A percentile compares a stretch with the other conserved stretches of the same genome.
phyloP scores from a whole-genome alignment of 345 rosid genomes.

The Salix exigua region DNA sequence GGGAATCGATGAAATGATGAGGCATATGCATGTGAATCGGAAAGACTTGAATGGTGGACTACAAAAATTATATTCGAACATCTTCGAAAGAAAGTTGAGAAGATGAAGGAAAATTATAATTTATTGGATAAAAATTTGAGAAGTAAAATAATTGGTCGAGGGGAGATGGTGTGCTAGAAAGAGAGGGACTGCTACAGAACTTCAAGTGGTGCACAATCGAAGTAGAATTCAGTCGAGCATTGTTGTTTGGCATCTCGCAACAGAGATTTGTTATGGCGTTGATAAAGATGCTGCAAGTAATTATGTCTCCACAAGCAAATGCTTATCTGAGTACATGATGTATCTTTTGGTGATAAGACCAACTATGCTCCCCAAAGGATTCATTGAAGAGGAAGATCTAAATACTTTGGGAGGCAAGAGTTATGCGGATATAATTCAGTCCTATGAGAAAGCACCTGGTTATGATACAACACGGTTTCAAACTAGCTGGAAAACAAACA shows the following conservation, averaged over 20 bases:
- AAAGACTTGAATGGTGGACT: background rate
- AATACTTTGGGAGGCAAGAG: too few species aligned
- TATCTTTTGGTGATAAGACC: too few species aligned
- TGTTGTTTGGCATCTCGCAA: slow-evolving; percentile 30
- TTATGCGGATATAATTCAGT: too few species aligned
- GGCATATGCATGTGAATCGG: background rate
- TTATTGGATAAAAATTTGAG: background rate
- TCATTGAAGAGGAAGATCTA: too few species aligned
- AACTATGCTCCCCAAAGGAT: too few species aligned
- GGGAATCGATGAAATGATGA: background rate
- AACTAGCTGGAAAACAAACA: too few species aligned
- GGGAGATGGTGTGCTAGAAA: slow-evolving; percentile 3
- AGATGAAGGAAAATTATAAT: accelerated
- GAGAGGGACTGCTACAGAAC: too few species aligned
- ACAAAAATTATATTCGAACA: slow-evolving; percentile 1
- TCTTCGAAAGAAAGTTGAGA: slow-evolving; percentile 1
- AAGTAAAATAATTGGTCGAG: background rate
- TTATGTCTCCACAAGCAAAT: background rate
- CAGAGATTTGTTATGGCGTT: slow-evolving; percentile 15
- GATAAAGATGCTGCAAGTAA: background rate
- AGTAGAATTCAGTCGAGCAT: slow-evolving; percentile 10
- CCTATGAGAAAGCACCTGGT: too few species aligned
- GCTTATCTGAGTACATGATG: background rate
- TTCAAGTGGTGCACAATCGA: background rate
- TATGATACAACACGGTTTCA: accelerated